A percentile compares a stretch with the other conserved stretches of the same genome.
These are phyloP conservation scores for Suillus tomentosus DNA, from an alignment of 768 basidiomycete species.

Conservation along the genomic window DNA sequence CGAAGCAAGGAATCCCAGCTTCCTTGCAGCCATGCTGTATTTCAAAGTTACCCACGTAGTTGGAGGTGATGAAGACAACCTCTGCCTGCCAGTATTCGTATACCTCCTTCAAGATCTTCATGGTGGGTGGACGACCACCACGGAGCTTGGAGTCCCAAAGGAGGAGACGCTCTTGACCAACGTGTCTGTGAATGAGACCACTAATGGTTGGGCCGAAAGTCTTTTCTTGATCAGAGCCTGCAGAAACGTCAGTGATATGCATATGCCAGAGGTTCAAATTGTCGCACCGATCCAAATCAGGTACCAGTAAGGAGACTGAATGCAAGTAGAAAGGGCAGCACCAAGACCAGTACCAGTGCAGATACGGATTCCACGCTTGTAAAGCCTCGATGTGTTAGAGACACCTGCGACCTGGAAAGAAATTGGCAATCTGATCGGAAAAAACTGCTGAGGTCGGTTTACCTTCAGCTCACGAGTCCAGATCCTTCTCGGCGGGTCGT, in stretches of 20 bases:
- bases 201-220: slow-evolving; percentile 82
- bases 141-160: slow-evolving; percentile 79
- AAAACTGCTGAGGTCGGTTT: slow-evolving; percentile 13
- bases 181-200: slow-evolving; percentile 67
- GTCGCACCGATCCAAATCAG: slow-evolving; percentile 74
- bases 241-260: slow-evolving; percentile 18
- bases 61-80: slow-evolving; percentile 86
- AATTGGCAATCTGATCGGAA: slow-evolving; percentile 1
- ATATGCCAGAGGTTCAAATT: slow-evolving; percentile 4
- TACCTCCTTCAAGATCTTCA: slow-evolving; percentile 72
- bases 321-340: slow-evolving; percentile 74
- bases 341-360: slow-evolving; percentile 85
- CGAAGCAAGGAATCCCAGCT: slow-evolving; percentile 66
- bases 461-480: slow-evolving; percentile 86
- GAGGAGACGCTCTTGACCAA: slow-evolving; percentile 71
- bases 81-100: slow-evolving; percentile 74
- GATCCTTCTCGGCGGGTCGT: slow-evolving; percentile 64
- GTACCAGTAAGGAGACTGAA: slow-evolving; percentile 78
- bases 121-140: slow-evolving; percentile 75
- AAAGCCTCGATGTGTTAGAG: slow-evolving; percentile 78
- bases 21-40: slow-evolving; percentile 79
- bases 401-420: slow-evolving; percentile 66
- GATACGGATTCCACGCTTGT: slow-evolving; percentile 77
- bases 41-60: slow-evolving; percentile 75
- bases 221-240: slow-evolving; percentile 80